phyloP scores from a whole-genome alignment of 306 rosid species.

The Macrotyloma uniflorum region DNA sequence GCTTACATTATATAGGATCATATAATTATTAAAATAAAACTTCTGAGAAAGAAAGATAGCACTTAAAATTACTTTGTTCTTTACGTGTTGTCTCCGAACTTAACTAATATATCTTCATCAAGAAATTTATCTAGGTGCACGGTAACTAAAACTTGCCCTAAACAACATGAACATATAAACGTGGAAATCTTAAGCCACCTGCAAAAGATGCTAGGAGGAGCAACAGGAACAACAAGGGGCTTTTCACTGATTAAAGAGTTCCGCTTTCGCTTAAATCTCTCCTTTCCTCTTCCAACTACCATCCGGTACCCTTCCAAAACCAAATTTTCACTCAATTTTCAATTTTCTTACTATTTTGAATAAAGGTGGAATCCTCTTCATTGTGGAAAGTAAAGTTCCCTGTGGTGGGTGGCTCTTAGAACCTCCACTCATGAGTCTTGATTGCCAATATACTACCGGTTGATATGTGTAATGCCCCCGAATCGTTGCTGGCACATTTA shows the following conservation, averaged over 20 bases:
- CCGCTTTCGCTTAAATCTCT: slow-evolving; percentile 28
- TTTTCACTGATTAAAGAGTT: slow-evolving; percentile 10
- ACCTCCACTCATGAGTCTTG: neutral
- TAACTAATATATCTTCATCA: no score
- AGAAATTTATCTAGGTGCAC: no score
- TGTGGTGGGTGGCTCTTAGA: neutral
- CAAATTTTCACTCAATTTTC: neutral
- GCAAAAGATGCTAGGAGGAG: no score
- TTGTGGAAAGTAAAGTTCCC: neutral
- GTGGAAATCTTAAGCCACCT: no score
- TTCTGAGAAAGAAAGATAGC: no score
- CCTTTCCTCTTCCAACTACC: slow-evolving; percentile 12
- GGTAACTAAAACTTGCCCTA: no score
- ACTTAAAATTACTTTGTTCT: no score
- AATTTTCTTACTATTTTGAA: neutral
- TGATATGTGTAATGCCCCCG: slow-evolving; percentile 17
- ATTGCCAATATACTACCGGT: neutral
- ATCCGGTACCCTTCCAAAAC: slow-evolving; percentile 24
- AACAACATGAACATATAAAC: no score
- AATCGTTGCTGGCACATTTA: neutral
- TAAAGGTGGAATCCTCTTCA: neutral
- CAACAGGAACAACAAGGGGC: no score
- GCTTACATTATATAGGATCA: no score
- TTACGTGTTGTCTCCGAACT: no score
- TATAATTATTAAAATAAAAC: no score